A percentile compares a stretch with the other conserved stretches of the same genome.
These are phyloP conservation scores for Backusella liffmaniae DNA, from an alignment of 192 early-diverging fungal genomes.

Conservation along the genomic window DNA sequence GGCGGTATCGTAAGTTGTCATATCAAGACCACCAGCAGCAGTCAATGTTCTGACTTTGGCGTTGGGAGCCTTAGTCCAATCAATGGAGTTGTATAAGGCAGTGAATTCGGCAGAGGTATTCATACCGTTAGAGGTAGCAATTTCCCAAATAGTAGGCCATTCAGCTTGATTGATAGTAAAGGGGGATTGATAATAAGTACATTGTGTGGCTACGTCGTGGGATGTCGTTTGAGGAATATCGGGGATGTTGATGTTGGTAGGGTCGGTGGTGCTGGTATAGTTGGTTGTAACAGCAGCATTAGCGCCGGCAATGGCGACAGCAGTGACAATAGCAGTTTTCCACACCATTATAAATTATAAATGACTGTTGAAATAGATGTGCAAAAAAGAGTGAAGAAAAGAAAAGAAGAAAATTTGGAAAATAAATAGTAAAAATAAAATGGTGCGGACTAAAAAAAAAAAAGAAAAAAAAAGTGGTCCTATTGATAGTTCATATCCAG, in stretches of 20 bases:
- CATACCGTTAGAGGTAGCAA: constrained; percentile 34
- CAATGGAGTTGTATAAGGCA: constrained; percentile 45
- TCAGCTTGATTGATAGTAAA: constrained; percentile 14
- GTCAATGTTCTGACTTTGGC: constrained; percentile 23
- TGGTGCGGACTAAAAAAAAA: background rate
- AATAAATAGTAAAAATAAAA: constrained; percentile 13
- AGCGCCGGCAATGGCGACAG: background rate
- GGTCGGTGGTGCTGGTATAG: constrained; percentile 18
- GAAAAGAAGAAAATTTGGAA: constrained; percentile 11
- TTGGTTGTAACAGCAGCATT: constrained; percentile 9
- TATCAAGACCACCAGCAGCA: constrained; percentile 33
- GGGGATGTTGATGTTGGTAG: constrained; percentile 34
- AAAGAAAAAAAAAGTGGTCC: background rate
- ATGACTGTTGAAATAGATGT: background rate
- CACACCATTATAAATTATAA: constrained; percentile 9
- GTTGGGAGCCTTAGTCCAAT: constrained; percentile 40
- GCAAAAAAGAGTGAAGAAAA: constrained; percentile 4
- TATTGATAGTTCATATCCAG: background rate
- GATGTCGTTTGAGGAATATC: constrained; percentile 40
- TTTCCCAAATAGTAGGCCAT: constrained; percentile 32
- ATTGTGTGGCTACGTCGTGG: constrained; percentile 22
- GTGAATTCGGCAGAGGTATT: constrained; percentile 43
- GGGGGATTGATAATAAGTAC: constrained; percentile 23
- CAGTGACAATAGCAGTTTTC: constrained; percentile 3
- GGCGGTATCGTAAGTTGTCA: constrained; percentile 16